Percentiles rank a stretch among this genome's conserved stretches.
Conservation (phyloP, 2,329 filamentous ascomycete genomes). For the Cercospora berteroae region DNA sequence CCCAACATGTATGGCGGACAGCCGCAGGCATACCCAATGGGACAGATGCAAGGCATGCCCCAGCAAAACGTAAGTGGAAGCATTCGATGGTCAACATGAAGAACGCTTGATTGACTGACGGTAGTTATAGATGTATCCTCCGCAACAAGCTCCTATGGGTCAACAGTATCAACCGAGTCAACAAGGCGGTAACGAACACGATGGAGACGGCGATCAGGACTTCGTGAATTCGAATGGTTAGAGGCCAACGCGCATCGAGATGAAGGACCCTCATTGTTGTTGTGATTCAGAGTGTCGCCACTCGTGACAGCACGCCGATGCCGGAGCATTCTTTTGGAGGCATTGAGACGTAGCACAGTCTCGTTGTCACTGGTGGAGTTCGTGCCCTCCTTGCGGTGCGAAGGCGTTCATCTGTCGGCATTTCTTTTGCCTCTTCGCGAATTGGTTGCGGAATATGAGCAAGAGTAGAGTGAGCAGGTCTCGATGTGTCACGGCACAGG, state of each 20-base stretch:
- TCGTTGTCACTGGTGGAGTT: not conserved
- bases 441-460: not conserved
- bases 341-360: not conserved
- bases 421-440: not conserved
- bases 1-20: constrained; percentile 69
- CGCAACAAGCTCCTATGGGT: constrained; percentile 40
- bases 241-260: not conserved
- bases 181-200: constrained; percentile 42
- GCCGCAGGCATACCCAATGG: constrained; percentile 32
- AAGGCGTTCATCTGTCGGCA: not conserved
- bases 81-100: not conserved
- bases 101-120: constrained; percentile 23
- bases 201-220: constrained; percentile 48
- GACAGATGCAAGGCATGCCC: constrained; percentile 35
- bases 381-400: not conserved
- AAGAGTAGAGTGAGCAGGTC: constrained; percentile 1
- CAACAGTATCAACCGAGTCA: constrained; percentile 39
- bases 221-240: constrained; percentile 34
- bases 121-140: constrained; percentile 28
- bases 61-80: constrained; percentile 28
- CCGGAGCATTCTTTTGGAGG: not conserved
- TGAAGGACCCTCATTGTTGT: not conserved
- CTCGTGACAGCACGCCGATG: not conserved
- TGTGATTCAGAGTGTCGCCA: not conserved
- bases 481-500: not conserved